phyloP scores from a whole-genome alignment of 2,329 filamentous ascomycete species.

The Colletotrichum acutatum region DNA sequence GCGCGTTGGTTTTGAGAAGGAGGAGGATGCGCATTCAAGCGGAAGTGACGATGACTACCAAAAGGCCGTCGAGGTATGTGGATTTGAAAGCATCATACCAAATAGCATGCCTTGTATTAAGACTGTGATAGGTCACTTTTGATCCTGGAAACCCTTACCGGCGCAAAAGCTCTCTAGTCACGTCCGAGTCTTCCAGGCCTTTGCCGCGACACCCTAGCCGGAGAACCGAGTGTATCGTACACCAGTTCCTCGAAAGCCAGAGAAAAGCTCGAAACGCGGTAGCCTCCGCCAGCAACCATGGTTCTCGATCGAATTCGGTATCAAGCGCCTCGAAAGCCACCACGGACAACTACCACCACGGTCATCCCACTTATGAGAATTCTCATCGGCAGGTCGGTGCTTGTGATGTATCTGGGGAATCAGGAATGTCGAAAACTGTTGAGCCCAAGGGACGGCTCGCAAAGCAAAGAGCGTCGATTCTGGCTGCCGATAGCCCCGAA shows the following conservation, averaged over 20 bases:
- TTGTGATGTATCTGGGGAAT: slow-evolving; percentile 41
- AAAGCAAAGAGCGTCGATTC: slow-evolving; percentile 71
- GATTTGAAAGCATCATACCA: not conserved
- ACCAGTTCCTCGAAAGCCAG: slow-evolving; percentile 72
- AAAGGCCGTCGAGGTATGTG: slow-evolving; percentile 61
- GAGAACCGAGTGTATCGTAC: slow-evolving; percentile 71
- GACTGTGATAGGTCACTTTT: slow-evolving; percentile 65
- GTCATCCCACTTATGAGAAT: slow-evolving; percentile 43
- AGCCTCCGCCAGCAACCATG: slow-evolving; percentile 39
- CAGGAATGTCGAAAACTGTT: slow-evolving; percentile 43
- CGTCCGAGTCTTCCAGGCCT: slow-evolving; percentile 56
- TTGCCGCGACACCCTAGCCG: slow-evolving; percentile 46
- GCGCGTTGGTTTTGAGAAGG: slow-evolving; percentile 42
- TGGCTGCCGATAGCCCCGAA: slow-evolving; percentile 58
- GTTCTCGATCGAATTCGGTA: slow-evolving; percentile 34
- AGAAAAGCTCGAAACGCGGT: slow-evolving; percentile 46
- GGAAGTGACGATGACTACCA: slow-evolving; percentile 62
- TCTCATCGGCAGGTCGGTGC: slow-evolving; percentile 24
- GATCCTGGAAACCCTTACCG: slow-evolving; percentile 70
- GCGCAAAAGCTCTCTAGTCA: slow-evolving; percentile 73
- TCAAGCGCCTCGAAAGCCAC: slow-evolving; percentile 27
- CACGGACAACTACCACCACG: slow-evolving; percentile 39
- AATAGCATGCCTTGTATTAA: not conserved
- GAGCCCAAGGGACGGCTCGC: slow-evolving; percentile 61
- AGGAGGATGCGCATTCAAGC: slow-evolving; percentile 54